Evolutionary conservation across 371 early-diverging fungal genomes (phyloP), one percentile per base, ranked within the genome.

Genomic region (Astathelohania contejeani): DNA sequence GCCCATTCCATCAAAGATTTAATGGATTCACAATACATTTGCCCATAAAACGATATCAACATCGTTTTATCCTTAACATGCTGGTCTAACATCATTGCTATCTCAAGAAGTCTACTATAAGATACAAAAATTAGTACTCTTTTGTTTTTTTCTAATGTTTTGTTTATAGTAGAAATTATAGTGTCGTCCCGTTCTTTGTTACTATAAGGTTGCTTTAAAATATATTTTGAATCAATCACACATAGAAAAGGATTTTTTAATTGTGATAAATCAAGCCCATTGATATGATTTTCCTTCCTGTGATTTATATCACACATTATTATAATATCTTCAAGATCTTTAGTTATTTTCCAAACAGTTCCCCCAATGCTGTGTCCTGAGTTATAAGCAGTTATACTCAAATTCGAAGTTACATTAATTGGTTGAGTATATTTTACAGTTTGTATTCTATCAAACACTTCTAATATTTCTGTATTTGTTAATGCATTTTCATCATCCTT

Each of bases 301-400:
- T 92, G 90, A 69, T 93, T 94, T 65, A 84, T 85, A 66, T 91
- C 87, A 23, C 89, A 87, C 0, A 88, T 89, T 65, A 95, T 87
- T 1, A 93, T 76, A 58, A 95, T 85, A 19, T 83, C 82, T 53
- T 93, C 89, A 3, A 84, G 80, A 49, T 85, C 88, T 64, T 85
- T 87, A 55, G 81, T 81, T 49, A 97, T 87, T 63, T 84, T 87
- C 91, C 90, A 97, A 24, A 95, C 76, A 0, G 90, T 83, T 37
- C 92, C 95, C 63, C 98, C 98, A 46, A 94, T 76, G 0, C 90
- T 83, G 67, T 92, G 88, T 3, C 96, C 98, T 14, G 91, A 90
- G 29, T 83, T 77, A 68, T 83, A 85, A 1, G 95, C 87, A 7
- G 86, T 85, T 40, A 94, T 79, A 0, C 81, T 79, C 10, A 95